Evolutionary conservation across 2,329 filamentous ascomycete species (phyloP), one percentile per base, ranked within the genome.

Genomic region (Coleophoma cylindrospora): DNA sequence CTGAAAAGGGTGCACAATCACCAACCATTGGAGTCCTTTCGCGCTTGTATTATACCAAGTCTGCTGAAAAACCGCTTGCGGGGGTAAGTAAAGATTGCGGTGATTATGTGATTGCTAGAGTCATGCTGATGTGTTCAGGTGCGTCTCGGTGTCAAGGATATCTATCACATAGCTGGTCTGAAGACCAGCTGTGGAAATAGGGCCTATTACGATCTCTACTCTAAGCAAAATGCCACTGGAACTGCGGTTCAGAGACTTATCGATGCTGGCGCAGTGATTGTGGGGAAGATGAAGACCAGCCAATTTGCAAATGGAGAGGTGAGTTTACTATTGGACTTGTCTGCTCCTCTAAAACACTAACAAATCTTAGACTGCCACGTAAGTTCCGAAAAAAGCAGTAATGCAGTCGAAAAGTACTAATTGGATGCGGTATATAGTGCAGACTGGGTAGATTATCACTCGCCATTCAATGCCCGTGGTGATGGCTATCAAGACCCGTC

Each of bases 61-160:
- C 19, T 11, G 41, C 13, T 10, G 8, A 12, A 33, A 44, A 44
- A 67, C 80, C 0, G 76, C 80, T 54, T 76, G 77, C 6, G 74
- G 75, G 40, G 74, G 68, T 64, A 75, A 75, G 73, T 68, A 70
- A 22, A 15, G 13, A 12, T 15, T 43, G 10, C 7, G 13, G 3
- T 13, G 1, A 12, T 2, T 15, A 10, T 11, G 17, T 19, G 7
- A 9, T 12, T 34, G 27, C 27, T 17, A 17, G 21, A 33, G 15
- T 2, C 7, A 13, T 13, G 15, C 34, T 36, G 48, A 34, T 68
- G 68, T 58, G 68, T 68, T 50, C 64, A 68, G 22, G 37, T 53
- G 10, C 5, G 81, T 12, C 64, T 85, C 1, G 81, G 74, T 1
- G 71, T 84, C 49, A 86, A 85, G 63, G 81, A 85, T 52, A 78